Evolutionary conservation across 805 yeast genomes (phyloP), one percentile per base, ranked within the genome.

Genomic region (Saturnispora saitoi): DNA sequence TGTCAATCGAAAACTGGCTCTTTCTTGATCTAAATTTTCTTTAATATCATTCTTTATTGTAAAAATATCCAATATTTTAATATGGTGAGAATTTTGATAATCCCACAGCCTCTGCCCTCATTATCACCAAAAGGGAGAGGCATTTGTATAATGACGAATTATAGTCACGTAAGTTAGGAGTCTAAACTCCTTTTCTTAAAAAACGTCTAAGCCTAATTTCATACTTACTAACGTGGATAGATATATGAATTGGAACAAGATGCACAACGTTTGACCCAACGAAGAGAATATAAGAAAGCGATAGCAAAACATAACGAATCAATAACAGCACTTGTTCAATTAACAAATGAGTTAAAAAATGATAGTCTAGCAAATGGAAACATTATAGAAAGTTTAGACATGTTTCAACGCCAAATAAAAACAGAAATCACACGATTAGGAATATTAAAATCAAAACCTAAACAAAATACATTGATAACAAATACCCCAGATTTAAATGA

Each of bases 241-340:
- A 76, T 76, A 2, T 79, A 77, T 53, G 70, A 70, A 28, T 59
- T 72, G 4, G 77, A 78, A 17, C 75, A 73, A 48, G 69, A 66
- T 41, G 86, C 84, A 0, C 84, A 81, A 51, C 59, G 65, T 26
- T 70, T 75, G 11, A 68, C 71, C 1, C 51, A 69, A 29, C 66
- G 68, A 41, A 72, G 72, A 8, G 74, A 76, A 39, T 67, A 67
- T 32, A 54, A 58, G 6, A 65, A 65, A 22, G 77, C 82, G 0
- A 63, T 72, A 5, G 50, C 55, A 4, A 54, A 62, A 9, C 77
- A 75, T 54, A 51, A 52, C 8, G 59, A 65, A 17, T 72, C 78
- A 0, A 58, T 72, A 4, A 57, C 54, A 1, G 48, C 59, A 46
- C 65, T 74, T 45, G 55, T 56, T 6, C 54, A 61, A 10, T 45